Percentiles rank a stretch among this genome's conserved stretches.
Evolutionary conservation across 495 filamentous ascomycete genomes (phyloP).

Genomic region (Pyrenula massariospora): DNA sequence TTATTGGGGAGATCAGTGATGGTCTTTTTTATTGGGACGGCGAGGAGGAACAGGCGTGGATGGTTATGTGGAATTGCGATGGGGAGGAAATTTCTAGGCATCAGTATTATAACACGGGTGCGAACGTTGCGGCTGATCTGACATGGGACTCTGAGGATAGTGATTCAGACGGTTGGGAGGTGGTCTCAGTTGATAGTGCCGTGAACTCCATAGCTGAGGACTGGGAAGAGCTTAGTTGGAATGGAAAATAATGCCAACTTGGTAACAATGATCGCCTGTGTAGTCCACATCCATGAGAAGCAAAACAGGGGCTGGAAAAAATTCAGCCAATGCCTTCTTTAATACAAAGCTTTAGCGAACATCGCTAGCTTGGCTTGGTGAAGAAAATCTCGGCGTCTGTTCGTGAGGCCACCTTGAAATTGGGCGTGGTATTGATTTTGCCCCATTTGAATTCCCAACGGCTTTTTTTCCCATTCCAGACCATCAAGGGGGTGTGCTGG

Average conservation of each 20-base stretch:
- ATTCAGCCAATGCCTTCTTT: no score
- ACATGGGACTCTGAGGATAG: not conserved
- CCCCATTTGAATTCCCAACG: constrained; percentile 14
- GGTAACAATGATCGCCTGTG: no score
- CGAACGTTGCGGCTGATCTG: no score
- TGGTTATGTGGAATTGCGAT: no score
- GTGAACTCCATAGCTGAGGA: not conserved
- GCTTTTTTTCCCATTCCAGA: constrained; percentile 10
- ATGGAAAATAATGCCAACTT: not conserved
- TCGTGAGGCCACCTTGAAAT: not conserved
- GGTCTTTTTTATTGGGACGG: no score
- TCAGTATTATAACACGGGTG: no score
- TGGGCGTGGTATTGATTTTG: not conserved
- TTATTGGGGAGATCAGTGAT: no score
- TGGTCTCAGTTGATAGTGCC: not conserved
- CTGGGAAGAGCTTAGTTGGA: not conserved
- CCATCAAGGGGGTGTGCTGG: constrained; percentile 22
- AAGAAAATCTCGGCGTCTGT: not conserved
- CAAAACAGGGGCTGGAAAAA: no score
- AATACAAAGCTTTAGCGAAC: no score
- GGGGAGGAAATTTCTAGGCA: no score
- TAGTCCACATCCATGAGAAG: no score
- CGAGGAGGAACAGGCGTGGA: no score
- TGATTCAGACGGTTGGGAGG: not conserved
- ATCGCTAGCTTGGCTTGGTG: not conserved